phyloP scores from a whole-genome alignment of 345 rosid genomes.

The Mallotus nudiflorus region DNA sequence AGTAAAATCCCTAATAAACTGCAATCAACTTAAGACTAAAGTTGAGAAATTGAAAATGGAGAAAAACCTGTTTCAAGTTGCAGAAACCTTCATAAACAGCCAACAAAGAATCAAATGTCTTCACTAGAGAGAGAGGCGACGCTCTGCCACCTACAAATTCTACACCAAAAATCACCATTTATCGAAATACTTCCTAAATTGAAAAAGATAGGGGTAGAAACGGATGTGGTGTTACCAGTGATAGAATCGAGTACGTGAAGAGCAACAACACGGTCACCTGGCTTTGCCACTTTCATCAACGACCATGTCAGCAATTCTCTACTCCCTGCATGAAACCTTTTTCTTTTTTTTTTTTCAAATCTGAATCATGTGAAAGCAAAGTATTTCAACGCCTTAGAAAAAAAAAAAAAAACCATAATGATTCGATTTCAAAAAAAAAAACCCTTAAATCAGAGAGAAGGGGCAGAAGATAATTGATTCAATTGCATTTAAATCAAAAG shows the following conservation, averaged over 20 bases:
- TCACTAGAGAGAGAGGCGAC: constrained; percentile 68
- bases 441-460: no score
- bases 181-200: constrained; percentile 26
- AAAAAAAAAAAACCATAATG: no score
- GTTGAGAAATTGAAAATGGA: no score
- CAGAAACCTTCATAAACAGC: constrained; percentile 95
- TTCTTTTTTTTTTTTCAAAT: no score
- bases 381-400: no score
- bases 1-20: no score
- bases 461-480: no score
- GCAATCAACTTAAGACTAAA: no score
- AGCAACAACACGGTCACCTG: constrained; percentile 84
- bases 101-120: constrained; percentile 73
- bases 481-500: no score
- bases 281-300: constrained; percentile 70
- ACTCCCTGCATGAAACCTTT: constrained; percentile 65
- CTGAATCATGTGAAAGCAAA: no score
- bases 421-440: no score
- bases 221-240: constrained; percentile 33
- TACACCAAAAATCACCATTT: constrained; percentile 13
- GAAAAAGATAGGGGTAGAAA: neutral
- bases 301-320: constrained; percentile 87
- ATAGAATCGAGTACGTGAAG: constrained; percentile 73
- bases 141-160: constrained; percentile 50
- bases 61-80: constrained; percentile 84